Evolutionary conservation across 2,329 filamentous ascomycete genomes (phyloP).

Genomic region (Didymella pinodella): DNA sequence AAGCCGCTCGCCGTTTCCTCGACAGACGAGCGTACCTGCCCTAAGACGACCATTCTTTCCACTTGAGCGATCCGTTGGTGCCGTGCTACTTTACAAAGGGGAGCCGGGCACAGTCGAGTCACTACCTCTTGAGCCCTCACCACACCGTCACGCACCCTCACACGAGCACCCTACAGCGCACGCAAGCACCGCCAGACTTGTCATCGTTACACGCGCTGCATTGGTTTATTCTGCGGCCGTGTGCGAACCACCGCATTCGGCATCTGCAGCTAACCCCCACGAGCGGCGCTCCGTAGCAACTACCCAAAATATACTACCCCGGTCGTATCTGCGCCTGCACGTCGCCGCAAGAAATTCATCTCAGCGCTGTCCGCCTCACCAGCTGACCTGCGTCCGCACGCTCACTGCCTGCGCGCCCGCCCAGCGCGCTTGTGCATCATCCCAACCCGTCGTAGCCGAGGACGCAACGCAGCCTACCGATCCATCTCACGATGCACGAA

Average conservation of each 20-base stretch:
- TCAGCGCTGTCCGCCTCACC: constrained; percentile 25
- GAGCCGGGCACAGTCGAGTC: constrained; percentile 8
- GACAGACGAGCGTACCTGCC: constrained; percentile 24
- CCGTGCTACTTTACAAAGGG: constrained; percentile 22
- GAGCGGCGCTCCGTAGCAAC: constrained; percentile 34
- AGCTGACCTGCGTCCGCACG: constrained; percentile 35
- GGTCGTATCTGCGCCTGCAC: constrained; percentile 22
- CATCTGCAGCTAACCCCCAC: constrained; percentile 27
- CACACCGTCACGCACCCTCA: constrained; percentile 7
- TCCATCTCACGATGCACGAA: constrained; percentile 43
- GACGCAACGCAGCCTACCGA: constrained; percentile 28
- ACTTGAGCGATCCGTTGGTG: constrained; percentile 20
- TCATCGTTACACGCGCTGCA: constrained; percentile 19
- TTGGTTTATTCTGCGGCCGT: constrained; percentile 12
- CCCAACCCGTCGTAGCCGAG: constrained; percentile 34
- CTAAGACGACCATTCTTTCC: constrained; percentile 23
- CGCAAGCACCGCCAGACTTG: background rate
- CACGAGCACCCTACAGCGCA: constrained; percentile 3
- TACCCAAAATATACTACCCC: constrained; percentile 28
- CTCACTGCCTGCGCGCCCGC: constrained; percentile 31
- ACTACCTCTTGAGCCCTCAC: constrained; percentile 5
- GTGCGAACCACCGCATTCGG: constrained; percentile 30
- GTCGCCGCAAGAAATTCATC: constrained; percentile 23
- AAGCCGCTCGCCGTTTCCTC: constrained; percentile 28
- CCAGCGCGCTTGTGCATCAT: constrained; percentile 44